These are phyloP conservation scores for Mucor irregularis DNA, from an alignment of 371 early-diverging fungal genomes.

Conservation along the genomic window DNA sequence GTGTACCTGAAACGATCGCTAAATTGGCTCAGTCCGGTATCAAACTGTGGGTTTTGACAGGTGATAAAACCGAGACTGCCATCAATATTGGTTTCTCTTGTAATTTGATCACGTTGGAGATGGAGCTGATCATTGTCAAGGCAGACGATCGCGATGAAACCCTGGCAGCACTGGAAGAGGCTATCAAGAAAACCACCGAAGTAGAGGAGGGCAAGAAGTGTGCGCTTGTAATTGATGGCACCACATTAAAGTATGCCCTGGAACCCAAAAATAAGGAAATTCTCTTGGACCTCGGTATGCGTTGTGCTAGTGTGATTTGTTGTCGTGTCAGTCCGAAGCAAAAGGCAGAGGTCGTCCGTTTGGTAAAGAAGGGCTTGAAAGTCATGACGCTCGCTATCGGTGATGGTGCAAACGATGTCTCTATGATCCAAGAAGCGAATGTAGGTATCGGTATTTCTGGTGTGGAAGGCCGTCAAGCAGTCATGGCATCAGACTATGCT, in stretches of 20 bases:
- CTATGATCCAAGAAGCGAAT: slow-evolving; percentile 92
- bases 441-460: slow-evolving; percentile 94
- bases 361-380: slow-evolving; percentile 57
- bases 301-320: slow-evolving; percentile 76
- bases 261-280: slow-evolving; percentile 54
- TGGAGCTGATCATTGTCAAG: slow-evolving; percentile 70
- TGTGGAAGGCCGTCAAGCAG: slow-evolving; percentile 91
- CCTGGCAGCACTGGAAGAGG: slow-evolving; percentile 42
- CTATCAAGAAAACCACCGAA: slow-evolving; percentile 20
- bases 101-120: slow-evolving; percentile 62
- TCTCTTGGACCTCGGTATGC: slow-evolving; percentile 68
- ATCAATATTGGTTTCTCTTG: slow-evolving; percentile 94
- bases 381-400: slow-evolving; percentile 86
- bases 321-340: slow-evolving; percentile 91
- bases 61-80: slow-evolving; percentile 98
- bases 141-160: slow-evolving; percentile 62
- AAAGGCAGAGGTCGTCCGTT: slow-evolving; percentile 81
- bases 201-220: slow-evolving; percentile 16
- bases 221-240: slow-evolving; percentile 91
- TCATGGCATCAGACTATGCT: slow-evolving; percentile 88
- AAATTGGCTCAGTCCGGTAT: slow-evolving; percentile 89
- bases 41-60: slow-evolving; percentile 97
- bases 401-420: slow-evolving; percentile 94
- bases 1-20: slow-evolving; percentile 93
- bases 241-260: slow-evolving; percentile 79